Base-by-base conservation (phyloP, 768 basidiomycete genomes). In the Agaricus blazei region DNA sequence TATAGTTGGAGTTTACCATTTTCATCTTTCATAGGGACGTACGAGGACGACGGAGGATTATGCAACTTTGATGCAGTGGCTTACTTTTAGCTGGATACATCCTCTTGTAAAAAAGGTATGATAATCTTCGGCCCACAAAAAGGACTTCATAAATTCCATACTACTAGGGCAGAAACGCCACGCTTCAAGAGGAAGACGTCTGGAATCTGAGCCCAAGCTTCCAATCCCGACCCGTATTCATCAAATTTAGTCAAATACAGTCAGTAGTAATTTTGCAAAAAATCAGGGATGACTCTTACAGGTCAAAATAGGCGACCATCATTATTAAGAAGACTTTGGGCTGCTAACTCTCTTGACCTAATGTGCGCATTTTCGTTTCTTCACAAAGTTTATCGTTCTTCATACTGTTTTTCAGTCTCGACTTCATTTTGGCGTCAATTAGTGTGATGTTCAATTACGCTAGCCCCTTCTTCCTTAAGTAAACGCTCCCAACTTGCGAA, bases 391-490 rank as follows among this genome's bases (percentile, higher is more conserved):
- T 34, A 34, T 34, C 47, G 19, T 47, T 52, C 59, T 28, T n/a
- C 48, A 31, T 6, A 47, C 44, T 34, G 41, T 46, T 51, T 44
- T 52, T 49, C 42, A 82, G 80, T 28, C 58, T 90, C 43, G 92
- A 94, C 64, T 84, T 86, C 58, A 12, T 61, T 2, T 70, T 93
- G 41, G 90, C 92, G 0, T 70, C 85, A 56, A 64, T 85, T 54
- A 84, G 84, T 60, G 84, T 93, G 29, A 29, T 79, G 0, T 87
- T 92, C 70, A 88, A 87, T 61, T 96, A 93, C 68, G 77, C 83
- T 0, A 80, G 82, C 0, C 93, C 94, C 6, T 93, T 85, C 72
- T 93, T 95, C 73, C 76, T 97, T 43, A 92, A 90, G 82, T 83
- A 48, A 54, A 77, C 26, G 1, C 12, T 26, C 3, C 29, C 4